Base-by-base conservation (phyloP, 179 eudicot genomes). In the Patellifolia procumbens region DNA sequence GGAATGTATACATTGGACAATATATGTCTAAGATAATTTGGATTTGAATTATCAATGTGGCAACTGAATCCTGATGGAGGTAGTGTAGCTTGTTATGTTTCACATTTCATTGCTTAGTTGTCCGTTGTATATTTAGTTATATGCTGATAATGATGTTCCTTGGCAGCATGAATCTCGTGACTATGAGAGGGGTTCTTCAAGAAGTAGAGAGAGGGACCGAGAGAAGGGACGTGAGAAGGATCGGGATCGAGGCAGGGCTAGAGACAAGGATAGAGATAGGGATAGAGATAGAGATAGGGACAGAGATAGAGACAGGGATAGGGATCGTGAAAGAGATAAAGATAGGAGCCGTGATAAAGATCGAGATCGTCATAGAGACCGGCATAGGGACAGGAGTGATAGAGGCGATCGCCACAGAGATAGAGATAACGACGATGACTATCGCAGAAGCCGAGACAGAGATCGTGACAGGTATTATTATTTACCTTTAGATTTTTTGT, bases 391-490 rank as follows among this genome's bases (percentile, higher is more conserved):
- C 37, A 80, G 85, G 78, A 81, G 72, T 72, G 83, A 51, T 68
- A 80, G 80, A 56, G 74, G 83, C 67, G 85, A 82, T 72, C 83
- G 81, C 7, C 85, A 84, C 69, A 80, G 83, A 71, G 91, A 80
- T 52, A 87, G 89, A 69, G 89, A 83, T 24, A 88, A 78, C 34
- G 93, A 87, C 45, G 91, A 87, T 79, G 90, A 89, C 49, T 83
- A 77, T 69, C 79, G 76, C 74, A 77, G 81, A 76, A 85, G 89
- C 77, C 91, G 94, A 42, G 94, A 90, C 77, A 91, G 94, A 42
- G 94, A 90, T 73, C 81, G 80, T 87, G 97, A 84, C 67, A 84
- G 89, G 89, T 86, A 73, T 37, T 28, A 12, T 42, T 28, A 0
- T 55, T 19, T 67, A n/a, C 11, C 28, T 31, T 28, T 8, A 34